Conservation (phyloP, 2,329 filamentous ascomycete genomes). For the Nectriaceae sp. region DNA sequence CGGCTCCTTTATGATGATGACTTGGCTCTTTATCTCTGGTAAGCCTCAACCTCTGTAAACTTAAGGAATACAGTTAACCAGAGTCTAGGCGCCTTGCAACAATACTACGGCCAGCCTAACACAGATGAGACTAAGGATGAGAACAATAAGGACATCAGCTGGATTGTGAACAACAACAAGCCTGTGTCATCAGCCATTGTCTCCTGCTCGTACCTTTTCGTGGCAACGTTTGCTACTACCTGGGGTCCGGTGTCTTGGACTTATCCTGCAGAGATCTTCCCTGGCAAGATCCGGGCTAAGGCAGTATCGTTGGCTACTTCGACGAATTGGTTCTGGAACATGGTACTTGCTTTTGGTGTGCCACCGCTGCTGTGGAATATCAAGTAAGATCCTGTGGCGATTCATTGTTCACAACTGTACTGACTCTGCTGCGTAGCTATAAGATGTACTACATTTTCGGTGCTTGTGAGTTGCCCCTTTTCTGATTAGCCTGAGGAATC, state of each 20-base stretch:
- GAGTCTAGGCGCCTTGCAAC: slow-evolving; percentile 55
- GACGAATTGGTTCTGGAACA: slow-evolving; percentile 38
- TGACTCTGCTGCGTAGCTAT: slow-evolving; percentile 37
- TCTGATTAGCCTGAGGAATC: neutral
- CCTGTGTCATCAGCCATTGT: slow-evolving; percentile 62
- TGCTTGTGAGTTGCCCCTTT: slow-evolving; percentile 42
- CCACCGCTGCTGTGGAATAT: slow-evolving; percentile 54
- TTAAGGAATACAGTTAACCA: neutral
- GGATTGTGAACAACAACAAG: slow-evolving; percentile 54
- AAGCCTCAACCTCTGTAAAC: neutral
- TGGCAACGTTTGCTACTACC: slow-evolving; percentile 46
- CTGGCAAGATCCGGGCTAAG: slow-evolving; percentile 44
- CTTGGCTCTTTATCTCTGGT: slow-evolving; percentile 64
- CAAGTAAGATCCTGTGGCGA: slow-evolving; percentile 36
- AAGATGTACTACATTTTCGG: slow-evolving; percentile 76
- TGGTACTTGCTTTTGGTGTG: slow-evolving; percentile 35
- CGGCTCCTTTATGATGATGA: slow-evolving; percentile 60
- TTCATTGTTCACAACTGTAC: neutral
- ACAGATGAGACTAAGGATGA: slow-evolving; percentile 38
- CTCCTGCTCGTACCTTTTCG: slow-evolving; percentile 63
- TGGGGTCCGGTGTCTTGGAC: slow-evolving; percentile 49
- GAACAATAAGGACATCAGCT: slow-evolving; percentile 52
- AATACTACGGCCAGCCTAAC: slow-evolving; percentile 56
- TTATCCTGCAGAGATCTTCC: slow-evolving; percentile 50
- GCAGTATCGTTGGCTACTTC: slow-evolving; percentile 45